phyloP scores from a whole-genome alignment of 164 flowering plant genomes.

The Umbellularia californica region DNA sequence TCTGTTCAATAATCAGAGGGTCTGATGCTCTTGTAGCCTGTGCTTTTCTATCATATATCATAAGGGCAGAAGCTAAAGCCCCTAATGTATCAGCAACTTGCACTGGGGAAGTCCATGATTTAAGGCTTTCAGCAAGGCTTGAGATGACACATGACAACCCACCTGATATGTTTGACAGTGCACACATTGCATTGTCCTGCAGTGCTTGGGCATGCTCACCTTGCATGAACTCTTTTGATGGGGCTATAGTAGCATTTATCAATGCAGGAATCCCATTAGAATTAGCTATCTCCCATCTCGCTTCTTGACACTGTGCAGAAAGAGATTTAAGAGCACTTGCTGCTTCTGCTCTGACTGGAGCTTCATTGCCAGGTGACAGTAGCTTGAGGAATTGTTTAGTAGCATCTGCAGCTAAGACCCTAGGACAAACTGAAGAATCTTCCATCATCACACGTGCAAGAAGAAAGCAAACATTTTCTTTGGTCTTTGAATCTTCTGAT shows the following conservation, averaged over 20 bases:
- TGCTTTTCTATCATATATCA: constrained; percentile 92
- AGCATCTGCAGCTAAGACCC: constrained; percentile 69
- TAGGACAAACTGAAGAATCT: constrained; percentile 79
- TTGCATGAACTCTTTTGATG: constrained; percentile 99
- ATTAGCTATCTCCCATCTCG: constrained; percentile 73
- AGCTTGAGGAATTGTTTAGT: constrained; percentile 85
- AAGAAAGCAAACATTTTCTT: constrained; percentile 93
- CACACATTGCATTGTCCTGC: constrained; percentile 99
- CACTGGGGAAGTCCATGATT: constrained; percentile 80
- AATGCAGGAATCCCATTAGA: constrained; percentile 84
- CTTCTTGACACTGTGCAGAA: constrained; percentile 88
- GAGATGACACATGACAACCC: constrained; percentile 93
- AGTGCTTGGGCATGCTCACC: constrained; percentile 97
- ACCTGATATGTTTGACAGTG: constrained; percentile 96
- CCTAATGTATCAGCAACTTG: constrained; percentile 95
- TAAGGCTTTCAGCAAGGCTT: constrained; percentile 97
- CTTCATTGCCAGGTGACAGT: constrained; percentile 77
- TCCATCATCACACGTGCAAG: constrained; percentile 95
- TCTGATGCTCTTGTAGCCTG: constrained; percentile 77
- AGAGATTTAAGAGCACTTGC: constrained; percentile 95
- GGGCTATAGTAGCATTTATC: constrained; percentile 98
- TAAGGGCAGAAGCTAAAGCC: constrained; percentile 96
- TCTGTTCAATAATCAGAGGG: constrained; percentile 68
- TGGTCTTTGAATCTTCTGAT: constrained; percentile 65
- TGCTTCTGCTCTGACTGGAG: constrained; percentile 95